Base-by-base conservation (phyloP, 2,329 filamentous ascomycete genomes). In the Magnaporthiopsis incrustans region DNA sequence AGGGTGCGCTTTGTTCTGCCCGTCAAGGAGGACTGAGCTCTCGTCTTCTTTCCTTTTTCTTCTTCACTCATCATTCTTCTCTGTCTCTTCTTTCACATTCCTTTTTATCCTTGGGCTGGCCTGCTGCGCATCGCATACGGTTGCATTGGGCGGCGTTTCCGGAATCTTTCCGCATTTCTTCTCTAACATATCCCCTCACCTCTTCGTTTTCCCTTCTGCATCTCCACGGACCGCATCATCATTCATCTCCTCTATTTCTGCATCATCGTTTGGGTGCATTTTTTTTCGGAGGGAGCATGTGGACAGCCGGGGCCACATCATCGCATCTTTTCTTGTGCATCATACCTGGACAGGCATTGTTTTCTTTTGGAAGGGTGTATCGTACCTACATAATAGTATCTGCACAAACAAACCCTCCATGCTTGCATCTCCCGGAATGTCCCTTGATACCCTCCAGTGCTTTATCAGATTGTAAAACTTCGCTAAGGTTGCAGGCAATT, bases 1-100 rank as follows among this genome's bases (percentile, higher is more conserved):
- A 83, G 72, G 76, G 83, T 85, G 64, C 77, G 83, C 65, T 85
- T 85, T 67, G 72, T 82, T 64, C 76, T 85, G 63, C 82, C 82
- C 33, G 75, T 72, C 18, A 72, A 72, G 73, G 76, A 80, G 70
- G 64, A 60, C 25, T 61, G 15, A 44, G 18, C 4, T 44, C 25
- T 58, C 56, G 26, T n/a, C 4, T 62, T 44, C 32, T 10, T 15
- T 44, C 4, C 38, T 44, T 4, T 44, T 44, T 44, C 14, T 30
- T 27, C 10, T 26, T 18, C 60, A 35, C 33, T 30, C 27, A 30
- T 30, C 33, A 35, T 44, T 38, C 38, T 26, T 44, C 12, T 26
- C 38, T 26, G 30, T 60, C 59, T 26, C 26, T 60, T 32, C 35
- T 32, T 15, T 60, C 32, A 35, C 25, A 32, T 18, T 59, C 25